Evolutionary conservation across 306 rosid genomes (phyloP), one percentile per base, ranked within the genome.

Genomic region (Sesbania bispinosa): DNA sequence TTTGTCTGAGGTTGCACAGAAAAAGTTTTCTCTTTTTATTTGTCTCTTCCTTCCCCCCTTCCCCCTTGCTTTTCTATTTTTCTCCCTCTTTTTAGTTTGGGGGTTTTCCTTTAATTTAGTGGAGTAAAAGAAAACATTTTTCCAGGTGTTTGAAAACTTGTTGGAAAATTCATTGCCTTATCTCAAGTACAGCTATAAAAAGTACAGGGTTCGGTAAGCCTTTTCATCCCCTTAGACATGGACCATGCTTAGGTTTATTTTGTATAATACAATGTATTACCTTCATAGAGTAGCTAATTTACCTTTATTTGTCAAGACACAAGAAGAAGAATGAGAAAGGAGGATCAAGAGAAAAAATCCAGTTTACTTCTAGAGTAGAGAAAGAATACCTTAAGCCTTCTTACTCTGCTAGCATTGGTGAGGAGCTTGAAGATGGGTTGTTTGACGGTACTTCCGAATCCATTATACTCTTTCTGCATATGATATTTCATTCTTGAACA

Each of bases 371-470:
- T 69, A 88, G 99, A 86, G 99, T 88, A 50, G 99, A 94, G 85
- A 94, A 94, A 69, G 97, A 94, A 82, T 91, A 89, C 84, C 85
- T 94, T 76, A 94, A 86, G 80, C 95, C 99, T 61, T 75, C 96
- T 57, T 94, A 94, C 73, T 69, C 97, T 54, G 99, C 99, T 42
- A 94, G 97, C 89, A 91, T 89, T 16, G 92, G 92, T 0, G 86
- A 79, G 69, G 99, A 94, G 86, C 92, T 94, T 75, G 99, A 94
- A 78, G 99, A 94, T 71, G 99, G 99, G 52, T 87, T 94, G 35
- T 94, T 94, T 38, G 97, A 94, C 85, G 99, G 97, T 89, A 91
- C 83, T 32, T 10, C 59, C 20, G 7, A 67, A 29, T 77, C 43
- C 52, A 57, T 74, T 43, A 2, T 23, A 50, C 80, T 79, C 45